Base-by-base conservation (phyloP, 2,329 filamentous ascomycete species). In the Colletotrichum echinochloae region DNA sequence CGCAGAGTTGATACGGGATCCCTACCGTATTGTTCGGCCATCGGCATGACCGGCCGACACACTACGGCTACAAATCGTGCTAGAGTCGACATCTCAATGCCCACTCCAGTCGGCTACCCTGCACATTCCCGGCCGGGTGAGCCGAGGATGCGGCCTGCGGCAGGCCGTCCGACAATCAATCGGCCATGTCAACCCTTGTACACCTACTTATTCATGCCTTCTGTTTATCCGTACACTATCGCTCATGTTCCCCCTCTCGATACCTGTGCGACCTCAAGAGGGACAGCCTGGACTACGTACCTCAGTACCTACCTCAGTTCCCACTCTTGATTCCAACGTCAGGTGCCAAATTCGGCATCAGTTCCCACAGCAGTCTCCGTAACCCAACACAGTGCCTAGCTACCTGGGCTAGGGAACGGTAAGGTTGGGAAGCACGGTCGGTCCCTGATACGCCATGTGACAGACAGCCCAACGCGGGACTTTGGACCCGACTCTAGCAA, bases 371-470 rank as follows among this genome's bases (percentile, higher is more conserved):
- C 55, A n/a, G n/a, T n/a, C n/a, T n/a, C 56, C 30, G 56, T 23
- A 46, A 66, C 30, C 66, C 57, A 56, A 56, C 33, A 28, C 11
- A 51, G 56, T 59, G 8, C 4, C 30, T 33, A 33, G 30, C 4
- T 33, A 33, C n/a, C n/a, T n/a, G n/a, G n/a, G 30, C 4, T 33
- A 55, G 39, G 39, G 30, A 70, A 60, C 16, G 20, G 41, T 49
- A 46, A 51, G 52, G 44, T 48, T 57, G 46, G 61, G 46, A 51
- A 61, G 41, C 56, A 66, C 55, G 56, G 63, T 20, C 23, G 48
- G 55, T 66, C 67, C 67, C 63, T 70, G 63, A 46, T 61, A 11
- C 33, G 41, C 67, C 63, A 70, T 70, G 63, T 70, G 63, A 70
- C 63, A 70, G 63, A 70, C 63, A 70, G 56, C 63, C 63, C 63